Base-by-base conservation (phyloP, 164 flowering plant genomes). In the Taxillus chinensis region DNA sequence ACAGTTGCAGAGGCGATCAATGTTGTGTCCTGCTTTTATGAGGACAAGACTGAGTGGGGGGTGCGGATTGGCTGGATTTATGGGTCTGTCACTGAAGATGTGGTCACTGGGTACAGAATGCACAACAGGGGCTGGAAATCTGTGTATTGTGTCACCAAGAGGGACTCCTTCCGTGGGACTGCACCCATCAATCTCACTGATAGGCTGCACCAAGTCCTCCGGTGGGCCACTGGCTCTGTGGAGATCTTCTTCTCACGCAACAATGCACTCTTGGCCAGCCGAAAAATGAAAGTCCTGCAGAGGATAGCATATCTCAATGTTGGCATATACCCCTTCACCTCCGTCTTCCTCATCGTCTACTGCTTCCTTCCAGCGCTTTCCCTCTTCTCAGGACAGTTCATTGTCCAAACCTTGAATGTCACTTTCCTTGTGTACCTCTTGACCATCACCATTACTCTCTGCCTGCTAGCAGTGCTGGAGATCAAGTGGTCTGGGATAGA, bases 211-310 rank as follows among this genome's bases (percentile, higher is more conserved):
- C 88, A 83, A 60, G 88, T 83, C 13, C 82, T 83, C 9, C 71
- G 86, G 8, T 83, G 88, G 88, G 88, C 88, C 9, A 83, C 88
- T 15, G 88, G 88, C n/a, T 81, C 88, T n/a, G 88, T 83, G 11
- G 88, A 83, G 68, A 83, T 83, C 6, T 83, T 83, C 70, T 84
- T 84, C 74, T 83, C 88, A 8, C 71, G 86, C 1, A 83, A 83
- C 79, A 83, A 83, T 60, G 88, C 88, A 2, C 62, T 84, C 7
- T 66, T 84, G 27, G 89, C 82, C 56, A 78, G 78, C 64, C 56
- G 77, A 3, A 75, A 69, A 57, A 77, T 83, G 84, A 81, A 81
- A 71, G 6, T 83, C 12, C 61, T 83, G 54, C 88, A 83, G 67
- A 67, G 86, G 50, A 72, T 83, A 1, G 82, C 85, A 4, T 83